Evolutionary conservation across 2,329 filamentous ascomycete genomes (phyloP), one percentile per base, ranked within the genome.

Genomic region (Gnomoniopsis sp.): DNA sequence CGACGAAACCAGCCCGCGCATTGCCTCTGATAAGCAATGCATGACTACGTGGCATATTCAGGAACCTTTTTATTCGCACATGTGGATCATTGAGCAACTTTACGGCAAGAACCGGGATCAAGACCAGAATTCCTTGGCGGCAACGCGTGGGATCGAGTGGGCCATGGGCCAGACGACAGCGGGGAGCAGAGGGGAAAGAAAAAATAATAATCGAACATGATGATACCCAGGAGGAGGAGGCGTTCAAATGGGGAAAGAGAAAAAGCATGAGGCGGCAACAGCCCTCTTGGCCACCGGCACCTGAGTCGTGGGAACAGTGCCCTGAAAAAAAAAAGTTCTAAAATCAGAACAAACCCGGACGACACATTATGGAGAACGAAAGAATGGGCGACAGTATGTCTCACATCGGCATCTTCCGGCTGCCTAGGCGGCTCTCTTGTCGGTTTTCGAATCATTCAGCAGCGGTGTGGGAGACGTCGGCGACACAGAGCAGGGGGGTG

Each of bases 1-100:
- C 71, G 70, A 62, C 65, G 69, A 62, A 71, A 68, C 63, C 64
- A 69, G 57, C 61, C 59, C 21, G 59, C 59, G 14, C 59, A 61
- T 56, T 61, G 59, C 59, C 56, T 61, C 43, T 61, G 57, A 59
- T 55, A 52, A 59, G n/a, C 38, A 43, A 43, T 43, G 38, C 38
- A 43, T 10, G 38, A 43, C 12, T 17, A 43, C 38, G 38, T 43
- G 38, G 38, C 38, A n/a, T 14, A 14, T n/a, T n/a, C 33, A 7
- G 33, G 33, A 36, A 14, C 33, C n/a, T n/a, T n/a, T 7, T 36
- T 36, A 14, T 36, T 36, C 33, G 33, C 33, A 7, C 33, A 36
- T 36, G 33, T 36, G 33, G 33, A 36, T 7, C 14, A 14, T 36
- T 36, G 33, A 36, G n/a, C n/a, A 7, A 36, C 33, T 36, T 36